Conservation (phyloP, 2,329 filamentous ascomycete species). For the Colletotrichum cordylinicola region DNA sequence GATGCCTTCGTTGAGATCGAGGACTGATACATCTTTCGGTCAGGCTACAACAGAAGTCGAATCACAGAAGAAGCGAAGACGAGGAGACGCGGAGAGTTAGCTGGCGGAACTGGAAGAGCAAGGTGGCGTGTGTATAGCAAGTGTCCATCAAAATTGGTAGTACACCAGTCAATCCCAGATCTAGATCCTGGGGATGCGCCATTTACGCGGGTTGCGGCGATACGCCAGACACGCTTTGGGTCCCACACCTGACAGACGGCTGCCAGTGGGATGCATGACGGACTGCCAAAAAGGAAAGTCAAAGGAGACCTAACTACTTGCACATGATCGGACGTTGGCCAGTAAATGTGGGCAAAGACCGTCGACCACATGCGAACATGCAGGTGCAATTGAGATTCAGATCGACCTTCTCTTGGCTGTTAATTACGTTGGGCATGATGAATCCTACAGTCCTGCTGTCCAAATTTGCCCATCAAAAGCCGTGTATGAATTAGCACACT, state of each 20-base stretch:
- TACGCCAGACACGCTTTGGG: neutral
- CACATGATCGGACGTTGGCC: neutral
- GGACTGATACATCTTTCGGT: neutral
- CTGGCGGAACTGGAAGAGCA: neutral
- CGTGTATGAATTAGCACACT: neutral
- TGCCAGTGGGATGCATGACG: neutral
- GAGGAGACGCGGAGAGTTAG: neutral
- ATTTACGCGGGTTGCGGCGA: neutral
- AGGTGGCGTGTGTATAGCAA: neutral
- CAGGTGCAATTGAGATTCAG: neutral
- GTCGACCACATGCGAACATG: neutral
- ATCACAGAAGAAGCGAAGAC: neutral
- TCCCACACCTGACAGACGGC: neutral
- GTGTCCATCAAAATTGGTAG: neutral
- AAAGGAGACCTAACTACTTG: neutral
- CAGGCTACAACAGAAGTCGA: neutral
- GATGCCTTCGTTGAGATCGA: neutral
- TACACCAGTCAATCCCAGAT: neutral
- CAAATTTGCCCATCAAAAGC: neutral
- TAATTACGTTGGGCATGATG: neutral
- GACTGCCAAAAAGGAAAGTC: neutral
- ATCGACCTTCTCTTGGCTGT: neutral
- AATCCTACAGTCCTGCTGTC: neutral
- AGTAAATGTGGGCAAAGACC: neutral
- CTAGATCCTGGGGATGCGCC: neutral